Conservation (phyloP, 345 rosid genomes). For the Leavenworthia alabamica region DNA sequence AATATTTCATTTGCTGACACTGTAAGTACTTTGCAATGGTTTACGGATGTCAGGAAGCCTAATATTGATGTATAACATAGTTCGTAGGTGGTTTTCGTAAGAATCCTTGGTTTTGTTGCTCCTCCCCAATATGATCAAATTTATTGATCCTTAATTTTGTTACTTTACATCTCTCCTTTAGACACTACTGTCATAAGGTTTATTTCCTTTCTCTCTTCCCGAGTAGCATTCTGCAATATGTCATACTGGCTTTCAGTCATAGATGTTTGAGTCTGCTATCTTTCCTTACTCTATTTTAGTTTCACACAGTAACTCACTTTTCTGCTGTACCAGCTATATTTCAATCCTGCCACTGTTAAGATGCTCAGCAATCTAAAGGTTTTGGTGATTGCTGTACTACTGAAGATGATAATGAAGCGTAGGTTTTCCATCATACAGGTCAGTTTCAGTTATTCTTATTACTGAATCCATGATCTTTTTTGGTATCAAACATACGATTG, state of each 20-base stretch:
- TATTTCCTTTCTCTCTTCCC: neutral
- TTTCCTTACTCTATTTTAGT: neutral
- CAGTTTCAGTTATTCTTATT: constrained; percentile 5
- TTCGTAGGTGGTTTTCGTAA: neutral
- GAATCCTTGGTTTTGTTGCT: neutral
- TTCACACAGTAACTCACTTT: constrained; percentile 2
- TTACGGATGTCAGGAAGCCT: neutral
- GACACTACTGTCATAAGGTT: neutral
- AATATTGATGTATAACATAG: neutral
- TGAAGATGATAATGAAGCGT: constrained; percentile 83
- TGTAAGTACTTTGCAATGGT: neutral
- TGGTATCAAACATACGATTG: neutral
- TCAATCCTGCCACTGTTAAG: constrained; percentile 99
- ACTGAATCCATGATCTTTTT: neutral
- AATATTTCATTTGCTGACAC: neutral
- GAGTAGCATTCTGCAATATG: neutral
- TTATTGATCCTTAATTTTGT: neutral
- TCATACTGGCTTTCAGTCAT: constrained; percentile 5
- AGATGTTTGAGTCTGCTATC: neutral
- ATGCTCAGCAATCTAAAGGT: constrained; percentile 98
- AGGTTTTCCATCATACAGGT: constrained; percentile 91
- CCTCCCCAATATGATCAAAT: neutral
- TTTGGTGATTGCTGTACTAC: constrained; percentile 84
- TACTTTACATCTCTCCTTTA: neutral
- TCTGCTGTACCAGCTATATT: constrained; percentile 62